Base-by-base conservation (phyloP, 495 filamentous ascomycete species). In the Filosporella fistucella region DNA sequence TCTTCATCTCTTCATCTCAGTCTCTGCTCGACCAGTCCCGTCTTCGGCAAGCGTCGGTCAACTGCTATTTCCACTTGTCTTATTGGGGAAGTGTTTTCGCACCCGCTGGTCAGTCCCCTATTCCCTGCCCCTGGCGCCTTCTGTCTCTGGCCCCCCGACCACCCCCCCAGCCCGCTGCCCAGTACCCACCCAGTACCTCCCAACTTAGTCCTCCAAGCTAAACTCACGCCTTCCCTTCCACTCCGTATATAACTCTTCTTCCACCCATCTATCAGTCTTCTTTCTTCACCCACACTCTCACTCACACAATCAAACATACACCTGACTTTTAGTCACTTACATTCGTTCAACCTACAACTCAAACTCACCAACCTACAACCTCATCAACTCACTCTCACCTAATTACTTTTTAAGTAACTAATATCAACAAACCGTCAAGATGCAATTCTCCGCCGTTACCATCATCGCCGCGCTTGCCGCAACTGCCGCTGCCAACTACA, bases 241-340 rank as follows among this genome's bases (percentile, higher is more conserved):
- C 35, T 38, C 35, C 35, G 35, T 38, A 38, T 38, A 38, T 8
- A 38, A 21, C 20, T 8, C 4, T 38, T 38, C 35, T 38, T 38
- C 35, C 35, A 38, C 35, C 35, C 35, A 38, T 3, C 35, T 38
- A 16, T 21, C 9, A 20, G 23, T 5, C 14, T 21, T 18, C 45
- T 45, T 50, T 60, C 47, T 29, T 49, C 67, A 70, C 68, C 70
- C 71, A 70, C 70, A 62, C 61, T 58, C 66, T 64, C 67, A 67
- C 64, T 64, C 61, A 63, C 55, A 64, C 45, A 49, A 52, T 52
- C 24, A 29, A 29, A 43, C 23, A 42, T 29, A 66, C 53, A 55
- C 69, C 66, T 68, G 74, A 73, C 74, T 76, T 69, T 75, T 71
- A 72, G 76, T 79, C 76, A 76, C 67, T 68, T 79, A 64, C 76